These are phyloP conservation scores for Ophiostoma piceae DNA, from an alignment of 2,329 filamentous ascomycete species.

Conservation along the genomic window DNA sequence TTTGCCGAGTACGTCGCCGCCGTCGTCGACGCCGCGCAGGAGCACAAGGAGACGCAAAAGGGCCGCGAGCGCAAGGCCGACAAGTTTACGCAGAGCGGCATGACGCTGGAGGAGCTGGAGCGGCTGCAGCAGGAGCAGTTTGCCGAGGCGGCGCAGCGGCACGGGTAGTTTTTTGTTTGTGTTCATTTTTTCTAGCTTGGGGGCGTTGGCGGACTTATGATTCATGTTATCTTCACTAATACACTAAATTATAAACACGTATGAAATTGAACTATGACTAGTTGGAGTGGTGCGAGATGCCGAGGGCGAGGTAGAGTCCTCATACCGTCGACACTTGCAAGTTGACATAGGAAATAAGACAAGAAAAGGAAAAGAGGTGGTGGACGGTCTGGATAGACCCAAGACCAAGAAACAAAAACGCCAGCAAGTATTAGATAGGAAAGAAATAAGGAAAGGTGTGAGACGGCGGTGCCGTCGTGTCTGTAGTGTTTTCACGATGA, in stretches of 20 bases:
- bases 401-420: background rate
- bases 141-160: conserved; percentile 69
- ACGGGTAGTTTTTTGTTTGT: conserved; percentile 41
- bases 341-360: background rate
- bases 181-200: background rate
- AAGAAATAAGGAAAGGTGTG: background rate
- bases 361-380: background rate
- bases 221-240: background rate
- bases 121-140: conserved; percentile 89
- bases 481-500: background rate
- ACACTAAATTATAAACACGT: background rate
- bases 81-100: conserved; percentile 90
- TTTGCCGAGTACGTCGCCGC: conserved; percentile 89
- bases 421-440: background rate
- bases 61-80: conserved; percentile 94
- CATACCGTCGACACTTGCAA: background rate
- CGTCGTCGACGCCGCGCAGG: conserved; percentile 77
- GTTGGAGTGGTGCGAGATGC: background rate
- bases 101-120: conserved; percentile 85
- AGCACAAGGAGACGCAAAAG: conserved; percentile 91
- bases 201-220: background rate
- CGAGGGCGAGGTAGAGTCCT: background rate
- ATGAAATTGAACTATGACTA: background rate
- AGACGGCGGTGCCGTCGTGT: conserved; percentile 1
- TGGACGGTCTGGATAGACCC: background rate